Evolutionary conservation across 2,329 filamentous ascomycete species (phyloP), one percentile per base, ranked within the genome.

Genomic region (Tolypocladium cylindrosporum): DNA sequence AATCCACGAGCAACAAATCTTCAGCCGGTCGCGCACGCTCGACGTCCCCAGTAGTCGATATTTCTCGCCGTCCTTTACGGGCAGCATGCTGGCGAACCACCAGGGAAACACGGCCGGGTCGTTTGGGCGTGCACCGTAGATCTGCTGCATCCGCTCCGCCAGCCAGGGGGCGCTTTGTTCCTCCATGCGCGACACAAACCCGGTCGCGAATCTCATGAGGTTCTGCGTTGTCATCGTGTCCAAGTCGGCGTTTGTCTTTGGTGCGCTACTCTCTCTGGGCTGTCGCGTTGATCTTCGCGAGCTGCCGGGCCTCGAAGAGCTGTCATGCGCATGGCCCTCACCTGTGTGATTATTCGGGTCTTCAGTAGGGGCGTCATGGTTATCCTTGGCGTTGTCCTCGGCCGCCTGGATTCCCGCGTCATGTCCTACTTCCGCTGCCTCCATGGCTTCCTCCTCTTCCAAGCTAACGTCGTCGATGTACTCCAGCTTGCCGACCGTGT

Each of bases 41-140:
- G 79, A 86, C 6, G 87, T 88, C 14, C 79, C 78, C 16, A 97
- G 74, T 24, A 97, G 74, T 14, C 81, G 78, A 64, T 96, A 95
- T 69, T 93, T 95, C 65, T 94, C 88, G 36, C 84, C 76, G 34
- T 94, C 89, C 16, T 82, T 80, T 42, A 94, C 85, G 0, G 91
- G 91, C 14, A 96, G 72, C 24, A 94, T 85, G 66, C 85, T 90
- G 11, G 89, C 91, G 63, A 96, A 88, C 92, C 92, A 97, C 80
- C 91, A 96, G 0, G 91, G 89, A 63, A 96, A 94, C 1, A 84
- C 71, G 3, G 86, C 86, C 1, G 90, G 86, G 66, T 96, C 90
- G 19, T 82, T 77, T 0, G 91, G 91, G 24, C 87, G 87, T 59
- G 88, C 83, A 14, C 91, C 91, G 63, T 93, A 94, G 7, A 89